phyloP scores from a whole-genome alignment of 2,329 filamentous ascomycete genomes.

The Stachybotrys chartarum region DNA sequence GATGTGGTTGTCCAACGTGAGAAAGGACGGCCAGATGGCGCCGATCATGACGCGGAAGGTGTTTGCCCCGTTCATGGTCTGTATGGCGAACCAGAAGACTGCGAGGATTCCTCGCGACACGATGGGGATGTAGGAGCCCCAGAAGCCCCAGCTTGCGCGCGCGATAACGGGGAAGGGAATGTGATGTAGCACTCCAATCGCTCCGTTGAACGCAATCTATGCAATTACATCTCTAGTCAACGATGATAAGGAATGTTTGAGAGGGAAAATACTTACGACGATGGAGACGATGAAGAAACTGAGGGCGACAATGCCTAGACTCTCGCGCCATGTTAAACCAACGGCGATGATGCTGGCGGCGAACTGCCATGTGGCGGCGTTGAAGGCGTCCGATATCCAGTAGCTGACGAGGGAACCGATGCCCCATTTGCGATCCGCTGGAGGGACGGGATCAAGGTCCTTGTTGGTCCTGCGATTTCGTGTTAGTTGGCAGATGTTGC shows the following conservation, averaged over 20 bases:
- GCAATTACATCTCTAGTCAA: conserved; percentile 23
- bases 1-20: conserved; percentile 28
- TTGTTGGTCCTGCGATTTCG: conserved; percentile 3
- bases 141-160: conserved; percentile 20
- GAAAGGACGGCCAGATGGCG: conserved; percentile 33
- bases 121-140: conserved; percentile 21
- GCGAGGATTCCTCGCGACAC: conserved; percentile 21
- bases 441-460: conserved; percentile 23
- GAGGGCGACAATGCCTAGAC: conserved; percentile 18
- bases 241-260: not conserved
- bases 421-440: conserved; percentile 35
- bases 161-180: conserved; percentile 23
- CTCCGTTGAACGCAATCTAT: conserved; percentile 36
- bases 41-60: conserved; percentile 17
- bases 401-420: conserved; percentile 37
- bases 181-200: conserved; percentile 22
- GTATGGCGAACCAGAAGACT: conserved; percentile 22
- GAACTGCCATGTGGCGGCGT: conserved; percentile 19
- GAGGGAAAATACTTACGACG: conserved; percentile 25
- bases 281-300: conserved; percentile 41
- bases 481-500: not conserved
- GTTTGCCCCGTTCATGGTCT: conserved; percentile 21
- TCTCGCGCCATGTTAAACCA: conserved; percentile 20
- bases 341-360: conserved; percentile 21
- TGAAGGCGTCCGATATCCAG: conserved; percentile 39